A percentile compares a stretch with the other conserved stretches of the same genome.
These are phyloP conservation scores for Eugenia klotzschiana DNA, from an alignment of 441 rosid genomes.

Conservation along the genomic window DNA sequence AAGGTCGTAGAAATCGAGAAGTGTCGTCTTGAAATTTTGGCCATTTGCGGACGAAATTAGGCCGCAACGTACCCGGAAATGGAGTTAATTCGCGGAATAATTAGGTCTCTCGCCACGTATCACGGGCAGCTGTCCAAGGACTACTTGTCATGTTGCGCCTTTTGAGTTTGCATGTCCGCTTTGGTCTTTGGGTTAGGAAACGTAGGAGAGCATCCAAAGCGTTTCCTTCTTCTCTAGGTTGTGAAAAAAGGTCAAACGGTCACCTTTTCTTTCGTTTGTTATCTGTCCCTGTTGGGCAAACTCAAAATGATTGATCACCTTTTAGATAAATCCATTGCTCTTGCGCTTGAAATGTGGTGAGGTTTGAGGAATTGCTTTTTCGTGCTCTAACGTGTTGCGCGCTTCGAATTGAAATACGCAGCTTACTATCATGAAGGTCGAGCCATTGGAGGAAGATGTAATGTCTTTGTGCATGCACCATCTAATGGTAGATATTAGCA, in stretches of 20 bases:
- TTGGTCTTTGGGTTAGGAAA: not conserved
- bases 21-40: not conserved
- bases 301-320: not conserved
- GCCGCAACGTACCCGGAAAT: not conserved
- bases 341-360: not conserved
- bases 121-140: not conserved
- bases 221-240: not conserved
- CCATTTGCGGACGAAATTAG: not conserved
- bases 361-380: not conserved
- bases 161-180: not conserved
- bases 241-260: not conserved
- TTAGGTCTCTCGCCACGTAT: not conserved
- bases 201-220: not conserved
- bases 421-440: not conserved
- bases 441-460: not conserved
- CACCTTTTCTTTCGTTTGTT: not conserved
- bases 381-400: fast-evolving
- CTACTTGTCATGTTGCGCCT: not conserved
- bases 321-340: not conserved
- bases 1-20: not conserved
- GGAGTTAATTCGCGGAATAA: not conserved
- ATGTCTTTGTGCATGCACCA: not conserved
- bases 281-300: not conserved
- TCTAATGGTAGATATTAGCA: not conserved
- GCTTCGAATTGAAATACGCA: fast-evolving